Evolutionary conservation across 495 filamentous ascomycete species (phyloP), one percentile per base, ranked within the genome.

Genomic region (Aspergillus ellipticus): DNA sequence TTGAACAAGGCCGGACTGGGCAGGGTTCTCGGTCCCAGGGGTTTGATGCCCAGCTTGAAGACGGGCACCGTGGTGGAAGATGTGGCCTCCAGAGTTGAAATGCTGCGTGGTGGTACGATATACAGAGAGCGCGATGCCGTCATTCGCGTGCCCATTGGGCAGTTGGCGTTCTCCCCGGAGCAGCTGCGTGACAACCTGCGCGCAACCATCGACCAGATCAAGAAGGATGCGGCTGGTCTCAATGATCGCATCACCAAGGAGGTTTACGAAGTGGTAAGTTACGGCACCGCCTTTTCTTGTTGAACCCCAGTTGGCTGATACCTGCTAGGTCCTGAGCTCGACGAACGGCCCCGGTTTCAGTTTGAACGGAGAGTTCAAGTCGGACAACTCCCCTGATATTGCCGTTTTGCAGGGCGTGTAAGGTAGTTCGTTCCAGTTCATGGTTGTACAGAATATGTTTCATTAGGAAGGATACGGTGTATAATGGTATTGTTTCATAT

Each of bases 41-140:
- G 91, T 8, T 71, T 98, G 66, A 97, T 98, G 95, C 94, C 94
- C 19, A 94, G 82, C 66, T 71, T 75, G 49, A 98, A 96, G 79
- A 80, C 79, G 20, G 91, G 89, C 51, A 96, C 94, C 2, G 85
- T 98, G 50, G 90, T 94, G 10, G 88, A 80, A 67, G 85, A 94
- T 72, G 80, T 95, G 4, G 80, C 78, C 39, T 56, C 73, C 3
- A 75, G 85, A 15, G 87, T 97, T 51, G 82, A 82, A 54, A 88
- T 89, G 49, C 79, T 97, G 72, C 82, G 89, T 4, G 93, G 93
- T 42, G 89, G 85, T 63, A 87, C 85, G 39, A 85, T 90, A 52
- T 98, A 96, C 72, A 83, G 90, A 62, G 94, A 98, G 72, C 82
- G 85, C 60, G 66, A 86, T 58, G 95, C 90, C 31, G 88, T 95